A percentile compares a stretch with the other conserved stretches of the same genome.
Evolutionary conservation across 306 rosid species (phyloP).

Genomic region (Gynostemma pentaphyllum): DNA sequence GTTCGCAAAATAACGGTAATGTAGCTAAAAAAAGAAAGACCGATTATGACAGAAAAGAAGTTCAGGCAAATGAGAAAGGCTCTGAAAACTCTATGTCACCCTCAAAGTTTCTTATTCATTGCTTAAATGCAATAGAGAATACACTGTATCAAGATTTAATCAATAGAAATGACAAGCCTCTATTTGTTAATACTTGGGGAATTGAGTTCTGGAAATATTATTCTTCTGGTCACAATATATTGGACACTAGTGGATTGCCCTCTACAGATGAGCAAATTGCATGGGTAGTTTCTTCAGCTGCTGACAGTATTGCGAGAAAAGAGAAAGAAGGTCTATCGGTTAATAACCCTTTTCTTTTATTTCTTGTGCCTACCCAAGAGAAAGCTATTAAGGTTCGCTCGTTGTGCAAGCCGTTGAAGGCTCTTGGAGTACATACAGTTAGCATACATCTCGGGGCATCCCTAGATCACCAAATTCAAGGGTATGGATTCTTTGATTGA

Average conservation of each 20-base stretch:
- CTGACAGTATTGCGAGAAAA: constrained; percentile 67
- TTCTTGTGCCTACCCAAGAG: constrained; percentile 71
- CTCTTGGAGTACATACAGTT: constrained; percentile 83
- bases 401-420: constrained; percentile 83
- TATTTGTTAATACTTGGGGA: constrained; percentile 65
- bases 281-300: constrained; percentile 71
- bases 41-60: constrained; percentile 13
- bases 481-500: constrained; percentile 20
- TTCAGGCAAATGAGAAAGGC: constrained; percentile 20
- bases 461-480: constrained; percentile 87
- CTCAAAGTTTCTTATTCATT: constrained; percentile 65
- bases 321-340: constrained; percentile 63
- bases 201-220: constrained; percentile 66
- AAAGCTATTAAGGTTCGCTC: constrained; percentile 64
- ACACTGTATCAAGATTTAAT: constrained; percentile 36
- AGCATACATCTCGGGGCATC: constrained; percentile 83
- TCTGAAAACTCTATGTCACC: constrained; percentile 38
- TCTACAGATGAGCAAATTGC: constrained; percentile 69
- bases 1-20: neutral
- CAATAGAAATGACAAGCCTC: constrained; percentile 47
- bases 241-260: constrained; percentile 56
- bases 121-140: constrained; percentile 67
- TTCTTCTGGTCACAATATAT: constrained; percentile 58
- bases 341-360: constrained; percentile 65
- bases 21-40: constrained; percentile 9